phyloP scores from a whole-genome alignment of 2,329 filamentous ascomycete genomes.

The Atkinsonella texensis region DNA sequence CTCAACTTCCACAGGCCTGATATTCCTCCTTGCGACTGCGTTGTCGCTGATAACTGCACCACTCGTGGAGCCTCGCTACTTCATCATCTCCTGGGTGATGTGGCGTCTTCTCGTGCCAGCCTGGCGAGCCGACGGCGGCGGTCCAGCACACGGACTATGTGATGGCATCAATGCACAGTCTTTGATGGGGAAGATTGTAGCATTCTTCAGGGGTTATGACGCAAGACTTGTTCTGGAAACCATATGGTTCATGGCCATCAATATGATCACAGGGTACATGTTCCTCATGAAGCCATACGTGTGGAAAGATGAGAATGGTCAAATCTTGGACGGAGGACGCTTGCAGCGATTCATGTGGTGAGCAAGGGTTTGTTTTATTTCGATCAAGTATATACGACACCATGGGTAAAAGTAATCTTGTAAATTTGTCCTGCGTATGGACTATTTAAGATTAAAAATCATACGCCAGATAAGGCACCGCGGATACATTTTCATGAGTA shows the following conservation, averaged over 20 bases:
- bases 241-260: conserved; percentile 54
- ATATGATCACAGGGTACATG: conserved; percentile 54
- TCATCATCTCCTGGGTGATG: conserved; percentile 88
- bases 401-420: background rate
- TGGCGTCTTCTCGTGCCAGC: conserved; percentile 72
- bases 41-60: conserved; percentile 79
- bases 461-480: background rate
- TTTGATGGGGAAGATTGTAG: background rate
- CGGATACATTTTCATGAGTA: background rate
- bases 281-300: conserved; percentile 58
- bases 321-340: conserved; percentile 39
- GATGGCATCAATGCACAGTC: background rate
- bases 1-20: conserved; percentile 38
- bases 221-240: conserved; percentile 49
- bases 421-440: background rate
- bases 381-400: background rate
- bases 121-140: conserved; percentile 20
- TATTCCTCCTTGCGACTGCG: conserved; percentile 55
- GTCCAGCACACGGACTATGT: background rate
- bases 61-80: conserved; percentile 90
- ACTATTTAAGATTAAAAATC: background rate
- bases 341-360: conserved; percentile 78
- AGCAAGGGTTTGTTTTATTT: background rate
- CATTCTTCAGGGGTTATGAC: conserved; percentile 21
- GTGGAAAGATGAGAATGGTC: conserved; percentile 46